phyloP scores from a whole-genome alignment of 306 rosid genomes.

The Parietaria judaica region DNA sequence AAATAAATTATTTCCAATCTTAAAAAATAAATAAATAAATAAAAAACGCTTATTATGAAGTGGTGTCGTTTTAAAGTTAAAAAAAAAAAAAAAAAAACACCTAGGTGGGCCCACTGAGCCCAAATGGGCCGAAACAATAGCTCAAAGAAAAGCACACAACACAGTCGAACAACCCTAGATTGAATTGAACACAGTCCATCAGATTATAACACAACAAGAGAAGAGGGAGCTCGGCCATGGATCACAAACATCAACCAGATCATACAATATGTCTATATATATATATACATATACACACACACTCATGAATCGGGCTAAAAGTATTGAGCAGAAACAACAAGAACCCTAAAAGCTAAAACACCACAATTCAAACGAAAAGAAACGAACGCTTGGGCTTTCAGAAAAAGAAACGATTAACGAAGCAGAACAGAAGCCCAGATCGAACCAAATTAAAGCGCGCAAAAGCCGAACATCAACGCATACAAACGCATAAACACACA shows the following conservation, averaged over 20 bases:
- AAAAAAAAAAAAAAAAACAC: no score
- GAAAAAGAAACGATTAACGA: neutral
- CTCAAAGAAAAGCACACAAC: neutral
- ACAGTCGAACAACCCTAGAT: slow-evolving; percentile 17
- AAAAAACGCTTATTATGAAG: no score
- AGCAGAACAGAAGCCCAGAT: slow-evolving; percentile 28
- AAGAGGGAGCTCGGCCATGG: slow-evolving; percentile 5
- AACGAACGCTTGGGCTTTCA: slow-evolving; percentile 12
- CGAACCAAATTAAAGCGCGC: slow-evolving; percentile 1
- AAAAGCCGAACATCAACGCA: neutral
- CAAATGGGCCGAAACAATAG: slow-evolving; percentile 10
- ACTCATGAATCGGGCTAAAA: no score
- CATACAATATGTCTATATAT: no score
- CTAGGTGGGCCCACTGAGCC: slow-evolving; percentile 14
- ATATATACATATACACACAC: no score
- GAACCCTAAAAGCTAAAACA: no score
- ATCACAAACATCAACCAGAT: neutral
- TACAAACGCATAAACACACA: no score
- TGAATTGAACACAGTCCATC: slow-evolving; percentile 19
- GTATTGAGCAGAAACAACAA: no score
- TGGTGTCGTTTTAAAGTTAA: no score
- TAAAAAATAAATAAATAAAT: no score
- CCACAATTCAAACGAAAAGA: neutral
- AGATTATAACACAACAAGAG: slow-evolving; percentile 16
- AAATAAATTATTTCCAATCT: no score